These are phyloP conservation scores for Phytopythium oedochilum DNA, from an alignment of 352 stramenopile genomes.

Conservation along the genomic window DNA sequence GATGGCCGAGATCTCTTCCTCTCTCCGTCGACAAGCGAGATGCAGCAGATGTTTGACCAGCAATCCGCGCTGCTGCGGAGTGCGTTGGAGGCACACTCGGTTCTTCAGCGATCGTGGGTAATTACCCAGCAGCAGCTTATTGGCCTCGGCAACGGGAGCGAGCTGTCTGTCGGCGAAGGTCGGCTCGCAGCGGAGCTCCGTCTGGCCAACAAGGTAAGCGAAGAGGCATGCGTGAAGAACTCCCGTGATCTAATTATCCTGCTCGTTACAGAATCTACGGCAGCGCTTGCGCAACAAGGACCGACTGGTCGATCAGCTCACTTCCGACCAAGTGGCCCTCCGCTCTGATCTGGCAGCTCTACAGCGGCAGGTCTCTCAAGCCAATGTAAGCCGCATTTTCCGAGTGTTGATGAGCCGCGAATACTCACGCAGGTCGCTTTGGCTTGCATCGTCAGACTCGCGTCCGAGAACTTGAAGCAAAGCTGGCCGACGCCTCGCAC, in stretches of 20 bases:
- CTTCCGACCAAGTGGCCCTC: constrained; percentile 63
- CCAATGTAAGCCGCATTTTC: constrained; percentile 28
- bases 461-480: constrained; percentile 4
- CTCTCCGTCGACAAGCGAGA: constrained; percentile 79
- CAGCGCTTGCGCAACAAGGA: constrained; percentile 80
- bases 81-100: constrained; percentile 68
- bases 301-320: constrained; percentile 76
- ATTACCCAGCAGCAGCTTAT: constrained; percentile 74
- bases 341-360: constrained; percentile 49
- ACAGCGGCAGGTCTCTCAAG: constrained; percentile 53
- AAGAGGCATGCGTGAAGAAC: not conserved
- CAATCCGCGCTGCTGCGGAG: constrained; percentile 66
- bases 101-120: constrained; percentile 72
- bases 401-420: too few species aligned
- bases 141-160: constrained; percentile 34
- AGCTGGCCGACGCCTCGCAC: not conserved
- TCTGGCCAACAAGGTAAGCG: constrained; percentile 78
- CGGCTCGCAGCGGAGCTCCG: constrained; percentile 73
- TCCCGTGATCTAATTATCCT: not conserved
- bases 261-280: constrained; percentile 55
- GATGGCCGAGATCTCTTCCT: constrained; percentile 74
- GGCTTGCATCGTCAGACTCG: not conserved
- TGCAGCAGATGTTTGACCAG: constrained; percentile 88
- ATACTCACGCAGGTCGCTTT: too few species aligned
- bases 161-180: constrained; percentile 79